A percentile compares a stretch with the other conserved stretches of the same genome.
Evolutionary conservation across 108 stramenopile genomes (phyloP).

Genomic region (Cylindrotheca closterium): DNA sequence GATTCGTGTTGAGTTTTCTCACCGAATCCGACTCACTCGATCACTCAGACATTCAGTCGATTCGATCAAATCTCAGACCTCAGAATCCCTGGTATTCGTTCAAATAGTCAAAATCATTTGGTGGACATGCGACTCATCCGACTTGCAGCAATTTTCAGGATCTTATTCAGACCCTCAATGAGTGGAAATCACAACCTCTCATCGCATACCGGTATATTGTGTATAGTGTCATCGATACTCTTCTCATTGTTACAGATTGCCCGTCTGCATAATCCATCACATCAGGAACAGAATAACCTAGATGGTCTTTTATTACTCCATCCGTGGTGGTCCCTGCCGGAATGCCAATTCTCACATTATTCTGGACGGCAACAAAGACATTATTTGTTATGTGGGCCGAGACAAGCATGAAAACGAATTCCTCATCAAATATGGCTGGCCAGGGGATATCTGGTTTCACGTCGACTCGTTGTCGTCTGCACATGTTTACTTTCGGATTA

Average conservation of each 20-base stretch:
- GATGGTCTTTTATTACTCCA: constrained; percentile 32
- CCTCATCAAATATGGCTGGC: constrained; percentile 31
- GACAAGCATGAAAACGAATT: constrained; percentile 33
- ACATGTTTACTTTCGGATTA: constrained; percentile 31
- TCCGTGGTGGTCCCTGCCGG: constrained; percentile 26
- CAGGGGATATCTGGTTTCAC: constrained; percentile 36
- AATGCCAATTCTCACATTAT: constrained; percentile 10
- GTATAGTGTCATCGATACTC: no score
- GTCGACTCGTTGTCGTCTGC: constrained; percentile 22
- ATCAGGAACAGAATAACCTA: neutral
- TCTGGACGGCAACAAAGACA: constrained; percentile 6
- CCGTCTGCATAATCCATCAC: neutral
- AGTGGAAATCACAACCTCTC: no score
- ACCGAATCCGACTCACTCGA: no score
- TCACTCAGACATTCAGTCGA: no score
- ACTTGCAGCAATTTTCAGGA: no score
- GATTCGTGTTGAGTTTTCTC: no score
- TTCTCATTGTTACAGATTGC: neutral
- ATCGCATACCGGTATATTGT: no score
- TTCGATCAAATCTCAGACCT: no score
- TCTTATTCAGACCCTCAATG: no score
- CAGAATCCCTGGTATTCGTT: no score
- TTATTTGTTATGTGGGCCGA: constrained; percentile 29
- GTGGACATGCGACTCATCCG: no score
- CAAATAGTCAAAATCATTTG: no score